A percentile compares a stretch with the other conserved stretches of the same genome.
Evolutionary conservation across 768 basidiomycete genomes (phyloP).

Genomic region (Antrodiella citrinella): DNA sequence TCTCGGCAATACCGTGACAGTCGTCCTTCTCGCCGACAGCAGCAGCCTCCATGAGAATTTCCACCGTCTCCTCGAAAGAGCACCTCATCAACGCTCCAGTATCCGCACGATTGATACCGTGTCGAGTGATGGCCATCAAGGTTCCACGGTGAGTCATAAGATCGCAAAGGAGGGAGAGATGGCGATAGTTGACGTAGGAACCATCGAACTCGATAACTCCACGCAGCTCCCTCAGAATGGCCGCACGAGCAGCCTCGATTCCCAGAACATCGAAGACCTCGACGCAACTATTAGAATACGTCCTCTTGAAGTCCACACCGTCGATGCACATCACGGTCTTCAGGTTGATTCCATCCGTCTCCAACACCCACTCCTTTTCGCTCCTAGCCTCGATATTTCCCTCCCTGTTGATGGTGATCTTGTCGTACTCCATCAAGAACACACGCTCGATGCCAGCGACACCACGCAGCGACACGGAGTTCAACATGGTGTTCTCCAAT

Average conservation of each 20-base stretch:
- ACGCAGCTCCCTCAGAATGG: slow-evolving; percentile 89
- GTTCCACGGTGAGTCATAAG: slow-evolving; percentile 94
- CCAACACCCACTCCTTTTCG: slow-evolving; percentile 91
- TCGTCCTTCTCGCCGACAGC: slow-evolving; percentile 98
- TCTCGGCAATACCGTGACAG: slow-evolving; percentile 98
- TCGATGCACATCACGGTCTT: slow-evolving; percentile 94
- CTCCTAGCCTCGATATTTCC: slow-evolving; percentile 55
- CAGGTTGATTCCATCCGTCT: slow-evolving; percentile 95
- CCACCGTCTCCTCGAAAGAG: slow-evolving; percentile 99
- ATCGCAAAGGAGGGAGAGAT: slow-evolving; percentile 93
- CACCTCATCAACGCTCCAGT: slow-evolving; percentile 99
- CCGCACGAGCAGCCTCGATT: slow-evolving; percentile 93
- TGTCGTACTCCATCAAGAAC: slow-evolving; percentile 87
- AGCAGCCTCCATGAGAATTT: slow-evolving; percentile 97
- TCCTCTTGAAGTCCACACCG: slow-evolving; percentile 88
- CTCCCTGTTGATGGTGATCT: slow-evolving; percentile 52
- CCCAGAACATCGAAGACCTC: slow-evolving; percentile 93
- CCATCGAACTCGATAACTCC: slow-evolving; percentile 98
- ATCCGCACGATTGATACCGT: slow-evolving; percentile 97
- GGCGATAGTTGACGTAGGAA: slow-evolving; percentile 98
- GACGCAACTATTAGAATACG: slow-evolving; percentile 94
- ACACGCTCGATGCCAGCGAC: slow-evolving; percentile 87
- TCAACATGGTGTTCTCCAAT: slow-evolving; percentile 94
- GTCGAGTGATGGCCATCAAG: slow-evolving; percentile 98
- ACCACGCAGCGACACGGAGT: slow-evolving; percentile 90